These are phyloP conservation scores for Turritis glabra DNA, from an alignment of 345 rosid genomes.

Conservation along the genomic window DNA sequence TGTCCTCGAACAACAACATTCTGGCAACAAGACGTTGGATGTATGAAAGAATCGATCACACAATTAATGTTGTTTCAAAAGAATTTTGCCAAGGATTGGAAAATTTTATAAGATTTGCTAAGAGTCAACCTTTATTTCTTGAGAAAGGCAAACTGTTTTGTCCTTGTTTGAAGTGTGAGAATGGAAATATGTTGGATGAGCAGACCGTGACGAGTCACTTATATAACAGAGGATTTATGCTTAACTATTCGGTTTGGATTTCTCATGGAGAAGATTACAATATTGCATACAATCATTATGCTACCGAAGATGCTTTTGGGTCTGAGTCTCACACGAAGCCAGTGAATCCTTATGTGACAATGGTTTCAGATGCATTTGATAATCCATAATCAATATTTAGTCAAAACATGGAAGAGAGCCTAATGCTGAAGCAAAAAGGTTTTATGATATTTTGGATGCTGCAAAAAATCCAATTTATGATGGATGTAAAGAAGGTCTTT, in stretches of 20 bases:
- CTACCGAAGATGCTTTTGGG: background rate
- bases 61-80: background rate
- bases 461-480: background rate
- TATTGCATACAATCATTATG: background rate
- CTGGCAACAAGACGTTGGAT: background rate
- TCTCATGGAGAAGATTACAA: background rate
- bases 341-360: background rate
- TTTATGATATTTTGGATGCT: background rate
- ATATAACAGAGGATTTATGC: background rate
- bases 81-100: background rate
- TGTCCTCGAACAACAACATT: background rate
- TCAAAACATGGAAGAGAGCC: background rate
- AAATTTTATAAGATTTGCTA: background rate
- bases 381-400: background rate
- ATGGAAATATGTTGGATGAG: background rate
- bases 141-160: background rate
- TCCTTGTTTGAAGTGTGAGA: background rate
- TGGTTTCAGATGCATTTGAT: slow-evolving; percentile 2
- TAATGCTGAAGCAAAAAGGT: background rate
- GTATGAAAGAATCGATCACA: slow-evolving; percentile 1
- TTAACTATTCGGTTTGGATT: background rate
- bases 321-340: background rate
- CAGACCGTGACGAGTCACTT: background rate
- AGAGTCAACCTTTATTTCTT: slow-evolving; percentile 3
- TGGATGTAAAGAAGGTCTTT: background rate